Evolutionary conservation across 2,329 filamentous ascomycete species (phyloP).

Genomic region (Fusarium torulosum): DNA sequence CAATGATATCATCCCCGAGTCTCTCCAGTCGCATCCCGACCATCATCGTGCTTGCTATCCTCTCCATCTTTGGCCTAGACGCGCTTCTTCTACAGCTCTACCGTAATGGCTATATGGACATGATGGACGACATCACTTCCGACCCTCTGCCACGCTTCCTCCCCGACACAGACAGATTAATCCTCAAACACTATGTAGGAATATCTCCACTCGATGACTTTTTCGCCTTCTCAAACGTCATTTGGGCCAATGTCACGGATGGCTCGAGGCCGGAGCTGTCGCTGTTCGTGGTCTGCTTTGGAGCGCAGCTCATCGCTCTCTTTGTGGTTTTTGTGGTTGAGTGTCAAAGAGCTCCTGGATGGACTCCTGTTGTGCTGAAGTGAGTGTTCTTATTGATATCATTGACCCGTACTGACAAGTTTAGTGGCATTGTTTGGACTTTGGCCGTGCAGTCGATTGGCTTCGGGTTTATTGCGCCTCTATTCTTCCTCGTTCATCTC

Average conservation of each 20-base stretch:
- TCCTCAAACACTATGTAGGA: conserved; percentile 41
- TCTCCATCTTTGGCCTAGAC: conserved; percentile 42
- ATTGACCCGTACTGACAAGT: not conserved
- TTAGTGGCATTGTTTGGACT: conserved; percentile 44
- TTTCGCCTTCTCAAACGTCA: conserved; percentile 35
- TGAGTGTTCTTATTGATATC: not conserved
- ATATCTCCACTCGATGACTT: conserved; percentile 34
- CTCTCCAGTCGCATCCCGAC: conserved; percentile 25
- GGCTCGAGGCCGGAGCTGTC: conserved; percentile 42
- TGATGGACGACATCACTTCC: conserved; percentile 24
- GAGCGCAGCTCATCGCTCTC: conserved; percentile 35
- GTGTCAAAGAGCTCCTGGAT: conserved; percentile 25
- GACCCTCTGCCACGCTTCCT: conserved; percentile 38
- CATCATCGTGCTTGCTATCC: conserved; percentile 27
- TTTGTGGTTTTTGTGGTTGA: conserved; percentile 43
- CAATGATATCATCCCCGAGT: conserved; percentile 13
- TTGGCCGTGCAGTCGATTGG: conserved; percentile 40
- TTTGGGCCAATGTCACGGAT: conserved; percentile 44
- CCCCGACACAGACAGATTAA: conserved; percentile 34
- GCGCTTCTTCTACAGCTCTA: conserved; percentile 39
- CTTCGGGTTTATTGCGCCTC: conserved; percentile 41
- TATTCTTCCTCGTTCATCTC: conserved; percentile 42
- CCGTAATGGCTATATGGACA: conserved; percentile 41
- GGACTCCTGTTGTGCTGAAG: conserved; percentile 39
- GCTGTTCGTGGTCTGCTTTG: conserved; percentile 43